Evolutionary conservation across 345 rosid species (phyloP), one percentile per base, ranked within the genome.

Genomic region (Euclidium syriacum): DNA sequence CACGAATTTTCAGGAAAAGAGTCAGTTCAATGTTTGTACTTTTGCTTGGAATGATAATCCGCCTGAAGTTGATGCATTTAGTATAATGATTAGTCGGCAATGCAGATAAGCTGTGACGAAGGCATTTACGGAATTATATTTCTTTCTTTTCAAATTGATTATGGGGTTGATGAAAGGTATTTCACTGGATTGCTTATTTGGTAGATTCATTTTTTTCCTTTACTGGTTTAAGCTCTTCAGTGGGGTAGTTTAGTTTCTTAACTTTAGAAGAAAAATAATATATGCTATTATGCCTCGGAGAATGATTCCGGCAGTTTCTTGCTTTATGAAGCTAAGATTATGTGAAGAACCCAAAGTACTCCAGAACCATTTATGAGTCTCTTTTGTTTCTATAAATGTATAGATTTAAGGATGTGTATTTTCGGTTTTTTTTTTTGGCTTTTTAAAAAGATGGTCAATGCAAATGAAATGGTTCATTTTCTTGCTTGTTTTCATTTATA

Each of bases 1-100:
- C 27, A 67, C 53, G 68, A 59, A 24, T 47, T 75, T 63, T 77
- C 47, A 46, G 68, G 69, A 50, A 58, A 52, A 62, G 65, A 41
- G 61, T 63, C 11, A 48, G 62, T 58, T 67, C 61, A 27, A 30
- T 22, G 22, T 58, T 53, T 48, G 1, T 44, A 54, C 22, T 70
- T 49, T 33, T 40, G 33, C 24, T 64, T 57, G 25, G 71, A 30
- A 22, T 25, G 24, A 11, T 54, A 41, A 23, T 48, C 16, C 48
- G 50, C 57, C 11, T 27, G 8, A 57, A 66, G 36, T 74, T 59
- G 46, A 58, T 61, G 22, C 58, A 48, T 35, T 53, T 63, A 64
- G 72, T 69, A 25, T 57, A 58, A 53, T 54, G 22, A 66, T 65
- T 52, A 58, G 50, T 35, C 8, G 12, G 51, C 61, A 61, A 73